Evolutionary conservation across 2,329 filamentous ascomycete species (phyloP), one percentile per base, ranked within the genome.

Genomic region (Acephala macrosclerotiorum): DNA sequence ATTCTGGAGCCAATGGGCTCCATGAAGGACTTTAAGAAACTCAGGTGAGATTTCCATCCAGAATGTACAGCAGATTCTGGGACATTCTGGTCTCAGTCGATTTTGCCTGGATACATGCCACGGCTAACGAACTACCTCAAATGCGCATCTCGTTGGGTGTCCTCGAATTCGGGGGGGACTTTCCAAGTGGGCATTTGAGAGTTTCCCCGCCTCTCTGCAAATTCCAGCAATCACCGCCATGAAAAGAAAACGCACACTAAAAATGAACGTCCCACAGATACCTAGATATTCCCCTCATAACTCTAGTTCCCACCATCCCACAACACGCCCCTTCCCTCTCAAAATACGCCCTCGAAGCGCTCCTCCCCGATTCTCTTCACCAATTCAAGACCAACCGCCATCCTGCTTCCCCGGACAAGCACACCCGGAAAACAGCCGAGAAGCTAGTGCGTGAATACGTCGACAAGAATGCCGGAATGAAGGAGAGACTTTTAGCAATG

Each of bases 21-120:
- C 11, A 16, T 68, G 64, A 64, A 64, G 33, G 18, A 55, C 25
- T 66, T 68, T 33, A 33, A 51, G 33, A 49, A 62, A 9, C 58
- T 68, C 4, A 59, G 36, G 61, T 58, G 58, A 8, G 49, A 53
- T 33, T 4, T 40, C 4, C 55, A 14, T 57, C 16, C 20, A 7
- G n/a, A n/a, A n/a, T n/a, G n/a, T n/a, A n/a, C n/a, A n/a, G n/a
- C n/a, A n/a, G n/a, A n/a, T n/a, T n/a, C n/a, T n/a, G n/a, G n/a
- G n/a, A n/a, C n/a, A n/a, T n/a, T n/a, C n/a, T n/a, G n/a, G n/a
- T n/a, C n/a, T n/a, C n/a, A n/a, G n/a, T n/a, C n/a, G n/a, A n/a
- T n/a, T n/a, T n/a, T n/a, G n/a, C n/a, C n/a, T n/a, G n/a, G n/a
- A n/a, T n/a, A n/a, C n/a, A n/a, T n/a, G n/a, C n/a, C n/a, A n/a